Conservation (phyloP, 768 basidiomycete species). For the Leucocoprinus birnbaumii region DNA sequence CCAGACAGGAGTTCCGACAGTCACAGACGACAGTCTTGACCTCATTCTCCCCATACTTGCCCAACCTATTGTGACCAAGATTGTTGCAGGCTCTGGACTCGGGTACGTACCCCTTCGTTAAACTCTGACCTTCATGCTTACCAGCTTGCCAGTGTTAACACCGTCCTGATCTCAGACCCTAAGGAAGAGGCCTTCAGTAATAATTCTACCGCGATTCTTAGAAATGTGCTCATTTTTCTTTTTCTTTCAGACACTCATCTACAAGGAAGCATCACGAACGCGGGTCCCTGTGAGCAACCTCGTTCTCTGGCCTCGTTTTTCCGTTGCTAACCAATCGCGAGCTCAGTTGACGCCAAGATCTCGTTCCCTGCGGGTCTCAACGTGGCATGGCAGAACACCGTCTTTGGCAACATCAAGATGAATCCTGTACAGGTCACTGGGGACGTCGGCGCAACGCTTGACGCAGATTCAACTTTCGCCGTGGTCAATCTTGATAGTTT, state of each 20-base stretch:
- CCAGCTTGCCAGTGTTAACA: slow-evolving; percentile 42
- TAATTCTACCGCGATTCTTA: not conserved
- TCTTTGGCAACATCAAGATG: slow-evolving; percentile 61
- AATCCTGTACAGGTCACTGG: slow-evolving; percentile 52
- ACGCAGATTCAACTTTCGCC: slow-evolving; percentile 50
- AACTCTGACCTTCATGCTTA: slow-evolving; percentile 1
- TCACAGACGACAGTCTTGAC: slow-evolving; percentile 59
- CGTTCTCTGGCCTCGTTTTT: not conserved
- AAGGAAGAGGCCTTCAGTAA: slow-evolving; percentile 56
- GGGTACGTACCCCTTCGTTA: slow-evolving; percentile 26
- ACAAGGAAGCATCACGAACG: slow-evolving; percentile 62
- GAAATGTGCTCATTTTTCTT: not conserved
- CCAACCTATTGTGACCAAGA: slow-evolving; percentile 70
- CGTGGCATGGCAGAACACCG: slow-evolving; percentile 56
- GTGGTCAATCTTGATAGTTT: slow-evolving; percentile 56
- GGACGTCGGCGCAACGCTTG: slow-evolving; percentile 62
- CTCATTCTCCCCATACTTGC: slow-evolving; percentile 69
- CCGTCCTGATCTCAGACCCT: slow-evolving; percentile 59
- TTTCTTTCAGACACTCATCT: slow-evolving; percentile 42
- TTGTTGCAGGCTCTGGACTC: slow-evolving; percentile 56
- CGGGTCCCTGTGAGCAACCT: slow-evolving; percentile 62
- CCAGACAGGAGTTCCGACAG: slow-evolving; percentile 52
- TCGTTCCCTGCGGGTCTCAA: slow-evolving; percentile 60
- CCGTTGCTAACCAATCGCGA: slow-evolving; percentile 3
- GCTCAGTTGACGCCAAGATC: slow-evolving; percentile 65